Conservation (phyloP, 331 rosid species). For the Saraca asoca region DNA sequence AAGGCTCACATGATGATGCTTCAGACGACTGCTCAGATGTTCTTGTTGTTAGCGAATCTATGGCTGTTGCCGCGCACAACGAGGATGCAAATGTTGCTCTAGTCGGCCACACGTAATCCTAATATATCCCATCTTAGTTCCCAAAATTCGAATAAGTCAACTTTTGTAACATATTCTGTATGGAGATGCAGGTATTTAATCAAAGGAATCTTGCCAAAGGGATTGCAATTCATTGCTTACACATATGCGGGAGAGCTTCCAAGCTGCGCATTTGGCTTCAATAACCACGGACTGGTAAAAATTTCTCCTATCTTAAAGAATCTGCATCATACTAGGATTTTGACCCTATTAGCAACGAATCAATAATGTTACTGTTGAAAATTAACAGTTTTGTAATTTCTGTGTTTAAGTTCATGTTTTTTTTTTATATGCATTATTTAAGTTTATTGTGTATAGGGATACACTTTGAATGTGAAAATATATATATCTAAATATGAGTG, state of each 20-base stretch:
- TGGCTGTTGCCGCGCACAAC: conserved; percentile 85
- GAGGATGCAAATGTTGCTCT: conserved; percentile 83
- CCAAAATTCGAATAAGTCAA: conserved; percentile 3
- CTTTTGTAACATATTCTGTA: no score
- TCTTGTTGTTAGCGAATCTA: conserved; percentile 65
- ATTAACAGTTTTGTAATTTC: no score
- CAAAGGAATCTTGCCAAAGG: background rate
- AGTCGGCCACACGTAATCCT: conserved; percentile 76
- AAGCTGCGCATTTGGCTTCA: conserved; percentile 80
- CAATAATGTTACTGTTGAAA: no score
- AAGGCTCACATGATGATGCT: conserved; percentile 27
- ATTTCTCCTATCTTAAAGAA: background rate
- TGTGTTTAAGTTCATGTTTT: no score
- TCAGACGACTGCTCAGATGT: conserved; percentile 74
- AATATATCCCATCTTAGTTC: background rate
- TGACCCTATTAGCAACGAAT: no score
- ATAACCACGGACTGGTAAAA: conserved; percentile 67
- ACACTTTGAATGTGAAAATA: no score
- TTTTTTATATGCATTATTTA: no score
- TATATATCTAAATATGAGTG: no score
- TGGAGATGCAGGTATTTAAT: background rate
- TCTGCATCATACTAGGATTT: no score
- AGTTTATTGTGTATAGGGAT: no score
- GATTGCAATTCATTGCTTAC: background rate
- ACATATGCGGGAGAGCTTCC: conserved; percentile 81